Percentiles rank a stretch among this genome's conserved stretches.
phyloP scores from a whole-genome alignment of 768 basidiomycete genomes.

The Pilatotrama ljubarskyi region DNA sequence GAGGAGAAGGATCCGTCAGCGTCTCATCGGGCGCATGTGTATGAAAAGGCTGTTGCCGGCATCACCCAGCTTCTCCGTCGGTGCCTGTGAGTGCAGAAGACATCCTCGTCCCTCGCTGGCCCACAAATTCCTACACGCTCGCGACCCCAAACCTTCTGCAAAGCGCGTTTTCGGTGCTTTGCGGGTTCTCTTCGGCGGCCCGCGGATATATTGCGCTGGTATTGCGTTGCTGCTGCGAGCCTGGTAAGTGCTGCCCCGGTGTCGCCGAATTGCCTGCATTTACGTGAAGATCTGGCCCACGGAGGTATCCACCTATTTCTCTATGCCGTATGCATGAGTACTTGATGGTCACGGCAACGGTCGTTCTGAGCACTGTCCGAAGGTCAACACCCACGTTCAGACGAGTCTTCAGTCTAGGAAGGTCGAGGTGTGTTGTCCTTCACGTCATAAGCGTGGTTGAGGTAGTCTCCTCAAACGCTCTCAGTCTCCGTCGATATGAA shows the following conservation, averaged over 20 bases:
- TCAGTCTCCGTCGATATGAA: neutral
- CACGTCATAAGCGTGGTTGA: neutral
- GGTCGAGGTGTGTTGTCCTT: neutral
- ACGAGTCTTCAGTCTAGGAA: neutral
- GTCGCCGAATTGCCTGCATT: neutral
- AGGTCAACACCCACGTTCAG: slow-evolving; percentile 7
- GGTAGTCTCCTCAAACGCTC: neutral
- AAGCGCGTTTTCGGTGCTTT: neutral
- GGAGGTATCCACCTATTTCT: neutral
- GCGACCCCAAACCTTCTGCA: slow-evolving; percentile 8
- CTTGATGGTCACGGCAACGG: neutral
- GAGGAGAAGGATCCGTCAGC: neutral
- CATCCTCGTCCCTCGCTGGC: neutral
- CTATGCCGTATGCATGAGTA: neutral
- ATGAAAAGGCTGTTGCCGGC: neutral
- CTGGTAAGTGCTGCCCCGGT: neutral
- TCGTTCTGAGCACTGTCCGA: slow-evolving; percentile 2
- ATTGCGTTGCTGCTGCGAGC: neutral
- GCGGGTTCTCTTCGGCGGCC: neutral
- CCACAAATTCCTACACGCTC: neutral
- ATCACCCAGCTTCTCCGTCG: neutral
- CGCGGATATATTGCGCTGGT: slow-evolving; percentile 1
- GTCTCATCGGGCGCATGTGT: neutral
- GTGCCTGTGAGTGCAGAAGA: neutral
- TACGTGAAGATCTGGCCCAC: slow-evolving; percentile 1